Evolutionary conservation across 305 asterid species (phyloP).

Genomic region (Fraxinus sp.): DNA sequence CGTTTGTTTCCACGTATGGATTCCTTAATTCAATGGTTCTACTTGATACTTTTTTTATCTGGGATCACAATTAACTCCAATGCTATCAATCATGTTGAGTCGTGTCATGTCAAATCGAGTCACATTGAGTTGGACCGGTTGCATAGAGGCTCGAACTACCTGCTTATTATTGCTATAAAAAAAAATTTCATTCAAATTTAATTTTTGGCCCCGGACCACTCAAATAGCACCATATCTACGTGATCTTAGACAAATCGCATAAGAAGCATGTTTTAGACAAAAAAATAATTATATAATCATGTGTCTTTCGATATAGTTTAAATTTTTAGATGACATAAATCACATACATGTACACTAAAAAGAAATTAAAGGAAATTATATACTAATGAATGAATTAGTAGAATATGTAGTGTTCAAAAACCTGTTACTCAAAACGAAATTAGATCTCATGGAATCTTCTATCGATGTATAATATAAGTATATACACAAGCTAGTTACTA

Average conservation of each 20-base stretch:
- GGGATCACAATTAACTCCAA: not conserved
- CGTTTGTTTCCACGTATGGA: not conserved
- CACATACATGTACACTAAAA: not conserved
- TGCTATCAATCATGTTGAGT: not conserved
- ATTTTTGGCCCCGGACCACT: not conserved
- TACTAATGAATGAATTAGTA: not conserved
- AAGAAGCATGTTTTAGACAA: not conserved
- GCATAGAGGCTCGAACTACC: not conserved
- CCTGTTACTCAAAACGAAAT: not conserved
- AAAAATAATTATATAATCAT: not conserved
- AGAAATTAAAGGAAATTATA: not conserved
- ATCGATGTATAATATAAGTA: not conserved
- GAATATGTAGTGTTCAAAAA: not conserved
- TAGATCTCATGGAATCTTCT: not conserved
- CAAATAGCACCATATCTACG: not conserved
- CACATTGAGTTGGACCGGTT: not conserved
- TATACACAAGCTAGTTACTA: not conserved
- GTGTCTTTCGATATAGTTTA: not conserved
- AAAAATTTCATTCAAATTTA: not conserved
- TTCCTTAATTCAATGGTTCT: not conserved
- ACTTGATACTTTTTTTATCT: not conserved
- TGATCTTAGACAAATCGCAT: not conserved
- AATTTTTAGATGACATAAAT: not conserved
- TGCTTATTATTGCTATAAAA: not conserved
- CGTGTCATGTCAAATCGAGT: not conserved